Base-by-base conservation (phyloP, 2,329 filamentous ascomycete genomes). In the Aspergillus flavus region DNA sequence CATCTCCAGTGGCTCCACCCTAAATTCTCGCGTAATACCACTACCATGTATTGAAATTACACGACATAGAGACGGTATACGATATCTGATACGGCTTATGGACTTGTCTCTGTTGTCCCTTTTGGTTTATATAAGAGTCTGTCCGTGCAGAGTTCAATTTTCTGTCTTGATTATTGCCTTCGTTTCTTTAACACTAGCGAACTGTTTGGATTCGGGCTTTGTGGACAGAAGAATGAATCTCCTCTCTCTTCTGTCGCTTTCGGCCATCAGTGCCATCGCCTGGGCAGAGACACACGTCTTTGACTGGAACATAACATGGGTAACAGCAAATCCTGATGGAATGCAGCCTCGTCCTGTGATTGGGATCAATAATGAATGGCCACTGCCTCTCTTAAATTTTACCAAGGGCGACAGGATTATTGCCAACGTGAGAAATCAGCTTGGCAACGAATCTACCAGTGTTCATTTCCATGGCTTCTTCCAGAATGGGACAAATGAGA, bases 381-480 rank as follows among this genome's bases (percentile, higher is more conserved):
- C 92, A 0, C 85, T 91, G 0, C 91, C 91, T 6, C 76, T 91
- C 50, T 86, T 95, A 50, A 86, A 91, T 66, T 87, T 88, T 65
- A 92, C 91, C 68, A 87, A 91, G 66, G 91, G 90, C 21, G 92
- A 95, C 68, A 87, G 84, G 1, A 75, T 95, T 9, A 75, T 91
- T 4, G 86, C 93, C 50, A 86, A 91, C 36, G 82, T 93, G 58
- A 79, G 86, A 68, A 94, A 94, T 69, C 82, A 85, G 26, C 86
- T 90, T 0, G 80, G 81, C 12, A 91, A 92, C 67, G 76, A 85
- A 68, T 85, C 84, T 16, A 90, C 89, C 10, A 86, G 84, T 43
- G 81, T 94, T 6, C 91, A 94, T 73, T 94, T 91, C 75, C 91
- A 94, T 68, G 91, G 91, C 19, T 83, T 94, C 66, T 92, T 87